phyloP scores from a whole-genome alignment of 1,139 yeast species.

The Wickerhamiella pararugosa region DNA sequence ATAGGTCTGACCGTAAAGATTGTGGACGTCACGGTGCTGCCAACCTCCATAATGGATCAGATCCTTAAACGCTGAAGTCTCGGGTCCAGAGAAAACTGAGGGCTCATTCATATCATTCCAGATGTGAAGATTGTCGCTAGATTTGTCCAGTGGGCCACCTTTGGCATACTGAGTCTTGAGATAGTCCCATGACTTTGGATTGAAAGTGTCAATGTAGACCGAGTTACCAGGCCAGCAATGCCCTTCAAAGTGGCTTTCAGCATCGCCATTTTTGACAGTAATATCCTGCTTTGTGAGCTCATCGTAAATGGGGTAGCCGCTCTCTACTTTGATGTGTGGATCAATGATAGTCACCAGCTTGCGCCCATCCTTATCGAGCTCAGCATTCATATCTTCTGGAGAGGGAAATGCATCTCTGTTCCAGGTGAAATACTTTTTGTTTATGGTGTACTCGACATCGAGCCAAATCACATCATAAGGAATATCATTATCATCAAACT shows the following conservation, averaged over 20 bases:
- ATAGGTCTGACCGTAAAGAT: conserved; percentile 61
- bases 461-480: conserved; percentile 94
- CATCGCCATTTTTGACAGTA: conserved; percentile 33
- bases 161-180: conserved; percentile 40
- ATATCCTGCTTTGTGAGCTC: conserved; percentile 29
- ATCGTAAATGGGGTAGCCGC: conserved; percentile 51
- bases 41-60: conserved; percentile 59
- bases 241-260: conserved; percentile 45
- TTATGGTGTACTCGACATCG: conserved; percentile 81
- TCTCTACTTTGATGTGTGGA: conserved; percentile 61
- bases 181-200: conserved; percentile 41
- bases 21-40: conserved; percentile 89
- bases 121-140: conserved; percentile 48
- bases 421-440: conserved; percentile 88
- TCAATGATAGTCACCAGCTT: conserved; percentile 76
- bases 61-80: conserved; percentile 77
- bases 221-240: conserved; percentile 99
- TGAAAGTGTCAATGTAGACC: conserved; percentile 77
- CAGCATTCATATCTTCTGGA: conserved; percentile 49
- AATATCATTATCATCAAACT: conserved; percentile 58
- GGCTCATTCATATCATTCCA: conserved; percentile 99
- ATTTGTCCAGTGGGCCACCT: conserved; percentile 36
- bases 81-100: conserved; percentile 88
- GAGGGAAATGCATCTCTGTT: conserved; percentile 56
- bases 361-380: conserved; percentile 57